These are phyloP conservation scores for Debaryomyces prosopidis DNA, from an alignment of 805 yeast genomes.

Conservation along the genomic window DNA sequence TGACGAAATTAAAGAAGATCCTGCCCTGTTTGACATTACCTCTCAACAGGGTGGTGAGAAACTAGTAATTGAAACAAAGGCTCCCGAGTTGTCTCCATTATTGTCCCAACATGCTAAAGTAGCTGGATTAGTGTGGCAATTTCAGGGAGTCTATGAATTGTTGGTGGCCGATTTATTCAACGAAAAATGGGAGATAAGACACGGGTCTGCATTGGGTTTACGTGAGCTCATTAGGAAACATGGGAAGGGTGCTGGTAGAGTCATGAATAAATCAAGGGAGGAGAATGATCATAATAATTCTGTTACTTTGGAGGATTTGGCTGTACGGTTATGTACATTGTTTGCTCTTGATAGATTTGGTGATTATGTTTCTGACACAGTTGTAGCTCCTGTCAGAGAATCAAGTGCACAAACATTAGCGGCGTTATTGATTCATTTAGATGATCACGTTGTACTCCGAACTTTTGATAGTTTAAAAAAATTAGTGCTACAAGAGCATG, in stretches of 20 bases:
- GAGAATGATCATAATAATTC: conserved; percentile 69
- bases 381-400: conserved; percentile 97
- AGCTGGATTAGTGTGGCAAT: conserved; percentile 85
- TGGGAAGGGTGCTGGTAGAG: conserved; percentile 83
- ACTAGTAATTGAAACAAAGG: conserved; percentile 79
- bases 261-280: conserved; percentile 55
- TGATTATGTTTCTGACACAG: conserved; percentile 95
- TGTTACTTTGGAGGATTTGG: conserved; percentile 79
- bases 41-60: conserved; percentile 79
- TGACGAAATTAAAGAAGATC: conserved; percentile 12
- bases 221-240: conserved; percentile 83
- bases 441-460: conserved; percentile 54
- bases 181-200: conserved; percentile 92
- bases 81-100: conserved; percentile 63
- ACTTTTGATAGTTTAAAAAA: conserved; percentile 67
- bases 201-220: conserved; percentile 91
- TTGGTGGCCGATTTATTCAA: conserved; percentile 76
- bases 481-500: conserved; percentile 66
- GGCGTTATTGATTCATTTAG: conserved; percentile 77
- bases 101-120: conserved; percentile 70
- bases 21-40: conserved; percentile 60
- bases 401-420: conserved; percentile 95
- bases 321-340: conserved; percentile 79
- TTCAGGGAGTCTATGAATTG: conserved; percentile 88
- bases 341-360: conserved; percentile 95